Evolutionary conservation across 1,284 basidiomycete species (phyloP).

Genomic region (Macrocystidia cucumis): DNA sequence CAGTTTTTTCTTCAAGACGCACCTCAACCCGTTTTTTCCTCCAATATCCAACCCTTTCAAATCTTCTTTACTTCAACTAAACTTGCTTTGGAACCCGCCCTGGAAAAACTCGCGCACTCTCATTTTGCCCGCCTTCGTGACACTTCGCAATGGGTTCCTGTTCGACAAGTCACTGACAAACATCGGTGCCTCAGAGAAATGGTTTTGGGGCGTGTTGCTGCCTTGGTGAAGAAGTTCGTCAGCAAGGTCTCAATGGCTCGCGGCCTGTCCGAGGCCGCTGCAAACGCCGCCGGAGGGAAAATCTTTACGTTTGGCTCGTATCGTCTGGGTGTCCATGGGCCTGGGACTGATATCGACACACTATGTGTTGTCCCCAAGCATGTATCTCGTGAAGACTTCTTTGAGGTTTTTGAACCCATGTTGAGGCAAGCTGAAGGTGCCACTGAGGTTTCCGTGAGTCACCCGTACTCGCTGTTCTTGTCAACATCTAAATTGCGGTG

Average conservation of each 20-base stretch:
- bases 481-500: slow-evolving; percentile 10
- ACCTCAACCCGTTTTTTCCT: no score
- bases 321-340: slow-evolving; percentile 93
- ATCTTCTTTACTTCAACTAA: no score
- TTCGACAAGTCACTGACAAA: slow-evolving; percentile 4
- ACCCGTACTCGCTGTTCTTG: no score
- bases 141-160: slow-evolving; percentile 2
- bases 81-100: no score
- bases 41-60: no score
- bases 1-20: slow-evolving; percentile 21
- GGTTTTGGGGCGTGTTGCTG: slow-evolving; percentile 85
- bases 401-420: slow-evolving; percentile 88
- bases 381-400: slow-evolving; percentile 94
- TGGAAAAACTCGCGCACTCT: no score
- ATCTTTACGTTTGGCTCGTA: slow-evolving; percentile 99
- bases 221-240: slow-evolving; percentile 93
- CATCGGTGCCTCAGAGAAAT: slow-evolving; percentile 62
- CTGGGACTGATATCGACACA: slow-evolving; percentile 98
- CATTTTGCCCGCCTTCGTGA: no score
- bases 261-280: slow-evolving; percentile 84
- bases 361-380: slow-evolving; percentile 96
- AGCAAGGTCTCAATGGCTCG: slow-evolving; percentile 71
- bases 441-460: slow-evolving; percentile 82
- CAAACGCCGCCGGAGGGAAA: slow-evolving; percentile 87
- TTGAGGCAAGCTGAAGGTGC: slow-evolving; percentile 82